Conservation (phyloP, 805 yeast genomes). For the Wickerhamiella dianesei region DNA sequence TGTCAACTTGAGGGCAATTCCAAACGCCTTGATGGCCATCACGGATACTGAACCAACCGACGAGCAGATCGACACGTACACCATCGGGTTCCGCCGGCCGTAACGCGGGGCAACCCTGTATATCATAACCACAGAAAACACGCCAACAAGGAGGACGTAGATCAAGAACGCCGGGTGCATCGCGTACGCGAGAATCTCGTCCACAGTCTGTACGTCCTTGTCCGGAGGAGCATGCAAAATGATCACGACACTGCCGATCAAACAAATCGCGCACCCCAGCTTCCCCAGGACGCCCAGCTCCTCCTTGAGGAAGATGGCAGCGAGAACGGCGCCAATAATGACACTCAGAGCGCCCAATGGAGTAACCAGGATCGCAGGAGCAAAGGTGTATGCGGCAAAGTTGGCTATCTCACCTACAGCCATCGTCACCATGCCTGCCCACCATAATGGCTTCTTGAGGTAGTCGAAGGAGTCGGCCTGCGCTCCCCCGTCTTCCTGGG, state of each 20-base stretch:
- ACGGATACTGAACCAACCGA: conserved; percentile 83
- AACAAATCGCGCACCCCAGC: conserved; percentile 85
- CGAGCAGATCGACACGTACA: conserved; percentile 79
- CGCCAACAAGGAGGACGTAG: conserved; percentile 48
- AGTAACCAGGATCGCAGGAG: conserved; percentile 84
- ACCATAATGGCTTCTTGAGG: conserved; percentile 77
- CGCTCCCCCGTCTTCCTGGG: conserved; percentile 42
- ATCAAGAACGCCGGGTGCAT: conserved; percentile 56
- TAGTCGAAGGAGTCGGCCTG: conserved; percentile 67
- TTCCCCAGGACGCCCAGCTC: conserved; percentile 78
- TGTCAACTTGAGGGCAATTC: conserved; percentile 78
- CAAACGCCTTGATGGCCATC: conserved; percentile 86
- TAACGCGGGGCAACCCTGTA: conserved; percentile 69
- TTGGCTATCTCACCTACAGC: conserved; percentile 85
- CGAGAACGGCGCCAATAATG: conserved; percentile 81
- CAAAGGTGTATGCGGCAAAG: conserved; percentile 90
- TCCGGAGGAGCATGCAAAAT: conserved; percentile 92
- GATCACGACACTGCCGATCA: conserved; percentile 76
- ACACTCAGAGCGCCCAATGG: conserved; percentile 86
- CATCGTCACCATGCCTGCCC: conserved; percentile 84
- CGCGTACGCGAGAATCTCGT: conserved; percentile 73
- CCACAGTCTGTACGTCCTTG: conserved; percentile 75
- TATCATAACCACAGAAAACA: conserved; percentile 64
- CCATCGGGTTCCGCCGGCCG: conserved; percentile 74
- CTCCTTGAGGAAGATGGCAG: conserved; percentile 71